phyloP scores from a whole-genome alignment of 306 rosid species.

The Alnus rubra region DNA sequence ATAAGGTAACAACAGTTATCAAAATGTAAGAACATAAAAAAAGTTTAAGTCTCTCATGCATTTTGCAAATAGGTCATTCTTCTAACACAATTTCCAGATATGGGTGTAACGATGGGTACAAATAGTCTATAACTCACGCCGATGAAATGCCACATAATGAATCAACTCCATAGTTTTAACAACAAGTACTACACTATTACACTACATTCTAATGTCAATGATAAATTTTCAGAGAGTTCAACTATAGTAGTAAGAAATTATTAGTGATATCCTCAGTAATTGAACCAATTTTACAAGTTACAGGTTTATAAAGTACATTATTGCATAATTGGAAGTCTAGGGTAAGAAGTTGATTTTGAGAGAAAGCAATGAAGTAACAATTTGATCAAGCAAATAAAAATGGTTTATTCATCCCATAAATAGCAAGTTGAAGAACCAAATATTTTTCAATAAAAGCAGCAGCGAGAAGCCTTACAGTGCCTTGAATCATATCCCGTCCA shows the following conservation, averaged over 20 bases:
- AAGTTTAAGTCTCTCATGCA: neutral
- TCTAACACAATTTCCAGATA: neutral
- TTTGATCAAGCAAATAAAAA: neutral
- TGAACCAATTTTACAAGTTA: neutral
- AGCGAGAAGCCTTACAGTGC: slow-evolving; percentile 60
- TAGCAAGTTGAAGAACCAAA: slow-evolving; percentile 17
- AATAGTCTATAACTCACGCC: neutral
- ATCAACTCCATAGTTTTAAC: neutral
- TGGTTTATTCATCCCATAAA: slow-evolving; percentile 5
- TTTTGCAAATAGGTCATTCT: neutral
- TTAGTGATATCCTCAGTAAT: neutral
- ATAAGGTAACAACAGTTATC: no score
- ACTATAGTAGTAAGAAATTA: neutral
- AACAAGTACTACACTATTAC: neutral
- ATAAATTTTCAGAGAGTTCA: neutral
- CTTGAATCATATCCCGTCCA: slow-evolving; percentile 87
- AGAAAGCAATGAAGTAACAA: neutral
- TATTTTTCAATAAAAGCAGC: slow-evolving; percentile 16
- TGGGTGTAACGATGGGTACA: no score
- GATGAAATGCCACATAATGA: neutral
- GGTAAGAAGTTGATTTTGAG: neutral
- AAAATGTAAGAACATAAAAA: neutral
- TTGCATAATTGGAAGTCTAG: neutral
- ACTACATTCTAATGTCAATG: neutral
- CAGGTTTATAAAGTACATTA: neutral